Percentiles rank a stretch among this genome's conserved stretches.
Conservation (phyloP, 2,329 filamentous ascomycete species). For the Tolypocladium tropicale region DNA sequence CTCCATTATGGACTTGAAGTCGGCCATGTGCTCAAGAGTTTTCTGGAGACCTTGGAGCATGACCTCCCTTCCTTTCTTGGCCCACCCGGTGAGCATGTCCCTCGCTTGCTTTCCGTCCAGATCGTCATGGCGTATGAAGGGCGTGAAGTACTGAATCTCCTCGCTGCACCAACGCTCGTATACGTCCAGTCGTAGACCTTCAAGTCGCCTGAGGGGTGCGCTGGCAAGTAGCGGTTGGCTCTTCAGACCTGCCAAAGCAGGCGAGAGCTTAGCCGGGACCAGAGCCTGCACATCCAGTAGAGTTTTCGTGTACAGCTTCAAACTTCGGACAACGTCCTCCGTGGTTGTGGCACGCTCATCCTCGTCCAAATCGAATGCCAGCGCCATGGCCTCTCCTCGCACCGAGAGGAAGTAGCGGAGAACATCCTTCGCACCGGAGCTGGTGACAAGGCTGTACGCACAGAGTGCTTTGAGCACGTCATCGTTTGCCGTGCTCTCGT, state of each 20-base stretch:
- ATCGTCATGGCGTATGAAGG: slow-evolving; percentile 78
- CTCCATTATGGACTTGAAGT: slow-evolving; percentile 59
- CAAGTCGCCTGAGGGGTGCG: slow-evolving; percentile 50
- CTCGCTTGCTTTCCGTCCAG: slow-evolving; percentile 49
- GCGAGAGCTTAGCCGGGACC: slow-evolving; percentile 61
- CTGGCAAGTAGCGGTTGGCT: slow-evolving; percentile 63
- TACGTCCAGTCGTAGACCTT: slow-evolving; percentile 67
- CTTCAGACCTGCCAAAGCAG: slow-evolving; percentile 60
- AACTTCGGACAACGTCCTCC: slow-evolving; percentile 48
- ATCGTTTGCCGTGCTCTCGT: slow-evolving; percentile 35
- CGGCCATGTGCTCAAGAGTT: slow-evolving; percentile 47
- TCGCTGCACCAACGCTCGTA: slow-evolving; percentile 72
- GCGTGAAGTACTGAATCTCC: slow-evolving; percentile 75
- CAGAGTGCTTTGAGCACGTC: slow-evolving; percentile 64
- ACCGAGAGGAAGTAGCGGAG: slow-evolving; percentile 69
- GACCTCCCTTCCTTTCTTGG: slow-evolving; percentile 45
- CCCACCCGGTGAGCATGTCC: slow-evolving; percentile 54
- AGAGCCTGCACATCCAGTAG: slow-evolving; percentile 67
- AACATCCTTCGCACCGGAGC: slow-evolving; percentile 68
- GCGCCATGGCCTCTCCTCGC: slow-evolving; percentile 56
- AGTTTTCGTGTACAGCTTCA: slow-evolving; percentile 68
- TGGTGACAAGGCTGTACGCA: slow-evolving; percentile 74
- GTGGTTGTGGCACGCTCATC: slow-evolving; percentile 27
- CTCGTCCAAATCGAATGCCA: slow-evolving; percentile 45
- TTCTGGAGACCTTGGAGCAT: slow-evolving; percentile 52